Percentiles rank a stretch among this genome's conserved stretches.
Conservation (phyloP, 257 asterid genomes). For the Nicotiana otophora region DNA sequence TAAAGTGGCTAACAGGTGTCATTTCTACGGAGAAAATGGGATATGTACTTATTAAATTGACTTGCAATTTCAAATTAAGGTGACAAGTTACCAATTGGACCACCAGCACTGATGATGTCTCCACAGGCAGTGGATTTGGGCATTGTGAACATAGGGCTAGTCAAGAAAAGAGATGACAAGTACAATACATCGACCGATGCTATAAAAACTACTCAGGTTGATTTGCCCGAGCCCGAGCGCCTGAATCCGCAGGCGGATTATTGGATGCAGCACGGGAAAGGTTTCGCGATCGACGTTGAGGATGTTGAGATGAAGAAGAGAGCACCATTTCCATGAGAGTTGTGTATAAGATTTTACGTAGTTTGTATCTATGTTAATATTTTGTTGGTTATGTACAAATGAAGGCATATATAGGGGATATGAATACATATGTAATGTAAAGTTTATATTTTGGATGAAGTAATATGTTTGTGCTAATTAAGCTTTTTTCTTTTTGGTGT, state of each 20-base stretch:
- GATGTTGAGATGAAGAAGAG: conserved; percentile 41
- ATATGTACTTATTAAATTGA: too few relatives aligned
- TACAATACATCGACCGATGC: conserved; percentile 46
- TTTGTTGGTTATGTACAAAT: too few relatives aligned
- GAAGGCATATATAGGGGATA: too few relatives aligned
- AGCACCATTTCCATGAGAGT: conserved; percentile 35
- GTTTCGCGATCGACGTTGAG: conserved; percentile 37
- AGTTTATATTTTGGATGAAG: too few relatives aligned
- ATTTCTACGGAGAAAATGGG: too few relatives aligned
- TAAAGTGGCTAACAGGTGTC: too few relatives aligned
- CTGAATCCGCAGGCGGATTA: conserved; percentile 58
- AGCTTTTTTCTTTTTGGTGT: too few relatives aligned
- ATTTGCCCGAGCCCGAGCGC: conserved; percentile 43
- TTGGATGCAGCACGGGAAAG: conserved; percentile 62
- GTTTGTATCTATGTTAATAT: too few relatives aligned
- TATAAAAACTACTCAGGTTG: conserved; percentile 25
- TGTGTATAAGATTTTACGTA: too few relatives aligned
- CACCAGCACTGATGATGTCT: conserved; percentile 72
- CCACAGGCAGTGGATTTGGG: conserved; percentile 51
- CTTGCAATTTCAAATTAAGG: conserved; percentile 23
- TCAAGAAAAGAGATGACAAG: conserved; percentile 41
- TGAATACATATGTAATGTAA: too few relatives aligned
- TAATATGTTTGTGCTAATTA: too few relatives aligned
- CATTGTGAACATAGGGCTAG: conserved; percentile 28
- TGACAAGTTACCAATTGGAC: conserved; percentile 65